Evolutionary conservation across 1,284 basidiomycete genomes (phyloP), one percentile per base, ranked within the genome.

Genomic region (Marasmius oreades): DNA sequence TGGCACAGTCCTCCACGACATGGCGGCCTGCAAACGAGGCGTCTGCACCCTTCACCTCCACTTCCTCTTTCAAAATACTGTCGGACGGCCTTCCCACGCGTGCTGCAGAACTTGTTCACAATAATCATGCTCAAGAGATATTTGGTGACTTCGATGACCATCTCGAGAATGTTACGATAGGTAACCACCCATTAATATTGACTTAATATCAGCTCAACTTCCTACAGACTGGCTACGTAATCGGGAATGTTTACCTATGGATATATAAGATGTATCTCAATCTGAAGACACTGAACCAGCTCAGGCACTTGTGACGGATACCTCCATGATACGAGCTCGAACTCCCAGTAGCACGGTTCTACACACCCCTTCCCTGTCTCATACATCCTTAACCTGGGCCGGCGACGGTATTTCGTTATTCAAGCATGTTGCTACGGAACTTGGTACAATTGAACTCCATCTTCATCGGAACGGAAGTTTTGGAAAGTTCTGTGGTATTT

Each of bases 61-160:
- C 72, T 10, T 80, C 80, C 2, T 62, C 59, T 20, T 79, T 84
- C 63, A 73, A 74, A 52, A 65, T 88, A 31, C 67, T 68, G 2
- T 73, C 77, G 4, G 61, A 73, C 1, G 69, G 74, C 18, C 63
- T 78, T 3, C 80, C 84, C 1, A 60, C 65, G 3, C 76, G 71
- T 20, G 80, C 84, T 0, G 65, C 80, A 6, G 62, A 68, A 10
- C 70, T 82, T 0, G 80, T 86, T 16, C 74, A 72, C 28, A 76
- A 82, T 50, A 65, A 72, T 39, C 72, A 71, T 33, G 66, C 76
- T 55, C 81, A 85, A 54, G 68, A 76, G 57, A 74, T 77, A 44
- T 82, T 91, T 53, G 85, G 83, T 5, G 88, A 91, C 66, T 91
- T 90, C 60, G 89, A 91, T 59, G 88, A 90, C 61, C 86, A 91